Evolutionary conservation across 441 rosid species (phyloP).

Genomic region (Hura crepitans): DNA sequence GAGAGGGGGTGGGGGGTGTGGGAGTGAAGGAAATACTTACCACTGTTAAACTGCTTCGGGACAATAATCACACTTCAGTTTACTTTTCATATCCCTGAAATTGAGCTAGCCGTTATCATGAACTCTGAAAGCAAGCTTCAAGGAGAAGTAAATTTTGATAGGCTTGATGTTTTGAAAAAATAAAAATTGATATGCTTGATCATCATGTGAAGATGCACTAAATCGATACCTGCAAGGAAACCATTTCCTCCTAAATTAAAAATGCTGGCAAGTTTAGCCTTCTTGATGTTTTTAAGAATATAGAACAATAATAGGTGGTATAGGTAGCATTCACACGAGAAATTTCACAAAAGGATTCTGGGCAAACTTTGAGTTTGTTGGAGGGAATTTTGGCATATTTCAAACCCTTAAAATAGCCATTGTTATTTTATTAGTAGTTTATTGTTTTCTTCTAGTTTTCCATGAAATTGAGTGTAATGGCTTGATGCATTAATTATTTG

Average conservation of each 20-base stretch:
- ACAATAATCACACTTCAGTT: background rate
- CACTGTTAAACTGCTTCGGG: background rate
- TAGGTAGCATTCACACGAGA: background rate
- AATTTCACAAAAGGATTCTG: background rate
- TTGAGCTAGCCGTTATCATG: no score
- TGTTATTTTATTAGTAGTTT: background rate
- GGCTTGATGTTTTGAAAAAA: background rate
- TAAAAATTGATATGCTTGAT: background rate
- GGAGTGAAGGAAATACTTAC: background rate
- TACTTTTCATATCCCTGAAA: background rate
- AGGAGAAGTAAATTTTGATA: background rate
- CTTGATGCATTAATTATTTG: background rate
- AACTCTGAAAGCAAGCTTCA: background rate
- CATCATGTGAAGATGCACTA: background rate
- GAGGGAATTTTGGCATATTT: background rate
- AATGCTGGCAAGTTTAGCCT: background rate
- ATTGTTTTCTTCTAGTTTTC: background rate
- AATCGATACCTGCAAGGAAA: background rate
- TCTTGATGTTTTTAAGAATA: background rate
- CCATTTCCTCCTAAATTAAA: background rate
- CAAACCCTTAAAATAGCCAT: no score
- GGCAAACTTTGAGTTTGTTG: background rate
- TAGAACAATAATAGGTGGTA: background rate
- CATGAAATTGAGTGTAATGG: background rate
- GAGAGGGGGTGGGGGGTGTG: no score